A percentile compares a stretch with the other conserved stretches of the same genome.
Evolutionary conservation across 2,329 filamentous ascomycete species (phyloP).

Genomic region (Capronia epimyces): DNA sequence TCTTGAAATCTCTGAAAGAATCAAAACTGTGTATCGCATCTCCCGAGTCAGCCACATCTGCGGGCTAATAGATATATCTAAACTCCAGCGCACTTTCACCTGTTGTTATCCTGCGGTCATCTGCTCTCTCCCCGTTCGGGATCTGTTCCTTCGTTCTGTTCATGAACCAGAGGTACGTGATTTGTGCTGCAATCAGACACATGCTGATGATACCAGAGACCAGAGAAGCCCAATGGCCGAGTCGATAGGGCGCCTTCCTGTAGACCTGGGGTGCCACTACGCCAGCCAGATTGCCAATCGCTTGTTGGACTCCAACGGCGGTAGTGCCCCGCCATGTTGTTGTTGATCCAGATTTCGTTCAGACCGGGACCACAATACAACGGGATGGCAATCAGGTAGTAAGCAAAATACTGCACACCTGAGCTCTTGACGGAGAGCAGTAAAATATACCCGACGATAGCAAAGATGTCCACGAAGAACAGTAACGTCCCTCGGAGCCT

Average conservation of each 20-base stretch:
- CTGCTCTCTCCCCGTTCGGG: neutral
- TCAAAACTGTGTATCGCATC: too few species aligned
- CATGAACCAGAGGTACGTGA: neutral
- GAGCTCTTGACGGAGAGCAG: constrained; percentile 28
- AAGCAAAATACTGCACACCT: constrained; percentile 31
- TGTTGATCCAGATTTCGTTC: neutral
- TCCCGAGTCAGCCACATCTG: neutral
- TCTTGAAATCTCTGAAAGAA: too few species aligned
- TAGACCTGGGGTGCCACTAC: neutral
- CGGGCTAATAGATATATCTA: neutral
- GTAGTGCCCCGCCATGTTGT: neutral
- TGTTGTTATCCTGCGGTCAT: neutral
- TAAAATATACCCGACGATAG: constrained; percentile 35
- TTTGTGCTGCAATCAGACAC: neutral
- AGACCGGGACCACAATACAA: neutral
- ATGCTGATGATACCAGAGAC: neutral
- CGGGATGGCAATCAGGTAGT: constrained; percentile 29
- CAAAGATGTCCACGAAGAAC: constrained; percentile 33
- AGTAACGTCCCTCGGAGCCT: constrained; percentile 36
- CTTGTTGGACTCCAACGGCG: neutral
- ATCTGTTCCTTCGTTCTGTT: neutral
- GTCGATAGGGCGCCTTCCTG: neutral
- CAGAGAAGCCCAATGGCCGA: neutral
- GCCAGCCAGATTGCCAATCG: neutral
- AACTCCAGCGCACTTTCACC: neutral